Conservation (phyloP, 768 basidiomycete genomes). For the Auriculariales sp. region DNA sequence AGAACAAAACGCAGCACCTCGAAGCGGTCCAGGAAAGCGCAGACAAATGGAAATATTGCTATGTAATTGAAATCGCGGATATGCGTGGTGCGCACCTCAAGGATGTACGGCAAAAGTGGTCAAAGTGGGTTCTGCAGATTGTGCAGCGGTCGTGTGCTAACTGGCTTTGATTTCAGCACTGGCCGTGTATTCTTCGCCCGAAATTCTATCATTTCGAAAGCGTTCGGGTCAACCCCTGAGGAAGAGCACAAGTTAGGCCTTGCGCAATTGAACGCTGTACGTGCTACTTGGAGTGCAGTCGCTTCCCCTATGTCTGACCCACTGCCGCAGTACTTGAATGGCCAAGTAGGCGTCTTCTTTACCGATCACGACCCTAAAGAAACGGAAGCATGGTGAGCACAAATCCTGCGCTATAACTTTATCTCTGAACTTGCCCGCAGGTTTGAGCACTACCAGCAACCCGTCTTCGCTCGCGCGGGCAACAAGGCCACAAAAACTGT, state of each 20-base stretch:
- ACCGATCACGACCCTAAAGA: conserved; percentile 84
- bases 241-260: conserved; percentile 74
- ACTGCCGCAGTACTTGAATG: conserved; percentile 66
- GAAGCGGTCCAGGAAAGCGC: conserved; percentile 62
- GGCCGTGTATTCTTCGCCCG: conserved; percentile 85
- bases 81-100: conserved; percentile 93
- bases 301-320: neutral
- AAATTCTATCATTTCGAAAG: conserved; percentile 88
- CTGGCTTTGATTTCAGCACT: conserved; percentile 30
- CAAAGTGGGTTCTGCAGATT: conserved; percentile 44
- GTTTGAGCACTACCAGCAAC: conserved; percentile 79
- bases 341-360: conserved; percentile 87
- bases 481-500: conserved; percentile 66
- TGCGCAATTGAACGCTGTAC: conserved; percentile 63
- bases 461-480: conserved; percentile 85
- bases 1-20: conserved; percentile 76
- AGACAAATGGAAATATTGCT: conserved; percentile 90
- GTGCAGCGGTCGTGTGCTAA: conserved; percentile 6
- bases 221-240: conserved; percentile 73
- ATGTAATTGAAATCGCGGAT: conserved; percentile 88
- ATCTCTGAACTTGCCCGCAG: too few species aligned
- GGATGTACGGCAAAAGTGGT: conserved; percentile 87
- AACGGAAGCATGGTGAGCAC: conserved; percentile 87
- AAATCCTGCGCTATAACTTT: too few species aligned
- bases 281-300: conserved; percentile 9